These are phyloP conservation scores for Fusarium ramigenum DNA, from an alignment of 2,329 filamentous ascomycete genomes.

Conservation along the genomic window DNA sequence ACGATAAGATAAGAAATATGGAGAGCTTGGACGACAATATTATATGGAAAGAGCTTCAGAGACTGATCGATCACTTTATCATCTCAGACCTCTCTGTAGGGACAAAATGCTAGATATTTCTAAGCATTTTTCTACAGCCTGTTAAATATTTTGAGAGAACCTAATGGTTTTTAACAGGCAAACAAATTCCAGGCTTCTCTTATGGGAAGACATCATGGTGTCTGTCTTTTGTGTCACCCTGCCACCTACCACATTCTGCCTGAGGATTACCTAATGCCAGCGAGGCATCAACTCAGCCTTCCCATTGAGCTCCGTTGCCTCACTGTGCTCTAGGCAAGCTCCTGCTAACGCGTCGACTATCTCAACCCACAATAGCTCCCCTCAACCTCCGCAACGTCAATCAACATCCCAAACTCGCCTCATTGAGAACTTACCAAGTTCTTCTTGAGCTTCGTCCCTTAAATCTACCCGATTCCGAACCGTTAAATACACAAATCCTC, in stretches of 20 bases:
- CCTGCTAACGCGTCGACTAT: slow-evolving; percentile 56
- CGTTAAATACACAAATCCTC: slow-evolving; percentile 36
- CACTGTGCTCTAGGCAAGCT: slow-evolving; percentile 57
- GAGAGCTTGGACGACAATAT: slow-evolving; percentile 31
- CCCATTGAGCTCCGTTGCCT: slow-evolving; percentile 46
- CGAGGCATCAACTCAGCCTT: slow-evolving; percentile 49
- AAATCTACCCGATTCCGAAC: slow-evolving; percentile 5
- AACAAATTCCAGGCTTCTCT: neutral
- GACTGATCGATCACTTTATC: neutral
- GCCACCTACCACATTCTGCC: slow-evolving; percentile 36
- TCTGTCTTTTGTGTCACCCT: slow-evolving; percentile 1
- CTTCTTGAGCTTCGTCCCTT: slow-evolving; percentile 20
- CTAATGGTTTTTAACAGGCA: accelerated
- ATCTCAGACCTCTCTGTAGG: neutral
- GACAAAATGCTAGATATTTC: too few relatives aligned
- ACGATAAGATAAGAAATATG: slow-evolving; percentile 31
- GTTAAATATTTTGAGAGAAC: neutral
- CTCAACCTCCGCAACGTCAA: slow-evolving; percentile 31
- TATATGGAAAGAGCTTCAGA: neutral
- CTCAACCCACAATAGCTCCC: slow-evolving; percentile 40
- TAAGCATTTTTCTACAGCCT: too few relatives aligned
- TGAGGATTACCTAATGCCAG: slow-evolving; percentile 43
- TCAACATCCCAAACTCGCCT: slow-evolving; percentile 5
- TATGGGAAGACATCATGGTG: neutral
- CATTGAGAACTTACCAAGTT: slow-evolving; percentile 14